Base-by-base conservation (phyloP, 371 early-diverging fungal species). In the Zychaea mexicana region DNA sequence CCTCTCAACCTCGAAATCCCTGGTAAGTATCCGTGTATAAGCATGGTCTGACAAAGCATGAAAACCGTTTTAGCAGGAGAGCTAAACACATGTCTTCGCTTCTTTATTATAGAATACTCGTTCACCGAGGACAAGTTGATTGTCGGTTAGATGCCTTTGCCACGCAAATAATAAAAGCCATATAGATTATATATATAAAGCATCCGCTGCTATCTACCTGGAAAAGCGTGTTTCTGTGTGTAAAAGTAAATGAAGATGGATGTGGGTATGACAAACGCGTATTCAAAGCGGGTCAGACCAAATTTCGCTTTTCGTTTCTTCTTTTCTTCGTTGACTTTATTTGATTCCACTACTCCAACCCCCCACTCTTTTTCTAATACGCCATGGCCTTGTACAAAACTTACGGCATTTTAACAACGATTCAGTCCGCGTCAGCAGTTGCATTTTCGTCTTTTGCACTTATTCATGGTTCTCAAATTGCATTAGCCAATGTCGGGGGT, bases 1-100 rank as follows among this genome's bases (percentile, higher is more conserved):
- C 98, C 98, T 52, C 89, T 97, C 61, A 98, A 98, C 87, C 85
- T 98, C 62, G 98, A 98, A 83, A 88, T 98, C 66, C 98, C 98
- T 39, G 85, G 82, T 82, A 76, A 71, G 70, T 32, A 8, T 49
- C 27, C 3, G 53, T 27, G 13, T 15, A n/a, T 7, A 15, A 42
- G 13, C n/a, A 3, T 31, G 15, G 13, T 42, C 36, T 54, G 54
- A 7, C 22, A 15, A 27, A 27, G 10, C 19, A n/a, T 22, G 27
- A 54, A 27, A 21, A 24, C 22, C 5, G 17, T 47, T 4, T 4
- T 19, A 19, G 17, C n/a, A 47, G 22, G 17, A 19, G 5, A 47
- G 57, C 24, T 9, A 26, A 19, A 36, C 32, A 10, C 28, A 8
- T 28, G 27, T 31, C 15, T 9, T n/a, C 26, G 1, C 22, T 27